These are phyloP conservation scores for Taiwanofungus camphoratus DNA, from an alignment of 1,284 basidiomycete species.

Conservation along the genomic window DNA sequence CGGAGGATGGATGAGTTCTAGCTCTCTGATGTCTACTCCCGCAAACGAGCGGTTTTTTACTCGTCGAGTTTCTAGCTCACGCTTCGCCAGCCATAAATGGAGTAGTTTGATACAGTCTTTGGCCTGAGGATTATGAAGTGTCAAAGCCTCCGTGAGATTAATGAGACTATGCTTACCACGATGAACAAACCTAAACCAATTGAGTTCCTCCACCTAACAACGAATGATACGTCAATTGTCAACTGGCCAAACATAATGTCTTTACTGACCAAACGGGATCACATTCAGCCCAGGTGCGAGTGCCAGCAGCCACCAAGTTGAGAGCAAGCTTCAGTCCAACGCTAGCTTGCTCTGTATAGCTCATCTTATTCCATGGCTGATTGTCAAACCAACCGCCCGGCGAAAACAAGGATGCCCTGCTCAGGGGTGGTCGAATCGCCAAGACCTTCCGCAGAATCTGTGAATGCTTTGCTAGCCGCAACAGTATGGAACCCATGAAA, in stretches of 20 bases:
- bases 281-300: constrained; percentile 52
- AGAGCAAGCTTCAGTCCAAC: constrained; percentile 34
- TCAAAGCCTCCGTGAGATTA: not conserved
- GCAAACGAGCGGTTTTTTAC: constrained; percentile 64
- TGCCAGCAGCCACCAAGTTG: constrained; percentile 48
- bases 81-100: constrained; percentile 62
- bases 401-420: not conserved
- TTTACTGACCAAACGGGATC: constrained; percentile 65
- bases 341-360: constrained; percentile 16
- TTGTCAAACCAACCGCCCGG: constrained; percentile 12
- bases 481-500: constrained; percentile 55
- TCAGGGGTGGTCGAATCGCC: constrained; percentile 39
- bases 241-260: not conserved
- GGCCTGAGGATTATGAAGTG: constrained; percentile 33
- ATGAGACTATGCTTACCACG: constrained; percentile 37
- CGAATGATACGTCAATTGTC: constrained; percentile 1
- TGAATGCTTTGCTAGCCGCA: constrained; percentile 46
- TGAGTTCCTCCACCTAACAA: constrained; percentile 70
- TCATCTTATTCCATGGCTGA: constrained; percentile 3
- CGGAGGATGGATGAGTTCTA: constrained; percentile 51
- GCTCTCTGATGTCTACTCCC: constrained; percentile 56
- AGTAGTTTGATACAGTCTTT: constrained; percentile 62
- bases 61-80: constrained; percentile 58
- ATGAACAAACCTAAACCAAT: constrained; percentile 65
- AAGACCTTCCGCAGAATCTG: constrained; percentile 46